A percentile compares a stretch with the other conserved stretches of the same genome.
phyloP scores from a whole-genome alignment of 352 stramenopile species.

The Phytopythium litorale region DNA sequence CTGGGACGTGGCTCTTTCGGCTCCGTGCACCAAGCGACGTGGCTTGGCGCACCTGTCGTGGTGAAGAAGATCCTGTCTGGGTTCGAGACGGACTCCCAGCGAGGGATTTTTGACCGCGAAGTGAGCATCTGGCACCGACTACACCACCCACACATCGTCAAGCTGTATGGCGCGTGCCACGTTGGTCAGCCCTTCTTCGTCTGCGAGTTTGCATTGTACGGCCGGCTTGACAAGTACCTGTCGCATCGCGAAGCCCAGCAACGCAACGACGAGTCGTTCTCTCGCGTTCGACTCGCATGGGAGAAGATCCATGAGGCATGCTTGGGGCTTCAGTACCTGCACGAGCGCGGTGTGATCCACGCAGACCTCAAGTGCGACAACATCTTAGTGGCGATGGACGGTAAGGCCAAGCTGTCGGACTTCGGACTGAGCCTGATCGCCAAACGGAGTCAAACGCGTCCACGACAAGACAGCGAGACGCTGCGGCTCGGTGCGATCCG shows the following conservation, averaged over 20 bases:
- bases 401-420: slow-evolving; percentile 17
- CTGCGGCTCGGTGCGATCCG: slow-evolving; percentile 8
- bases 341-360: slow-evolving; percentile 16
- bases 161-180: slow-evolving; percentile 12
- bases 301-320: slow-evolving; percentile 18
- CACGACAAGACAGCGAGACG: not conserved
- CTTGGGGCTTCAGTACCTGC: slow-evolving; percentile 17
- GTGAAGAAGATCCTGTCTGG: slow-evolving; percentile 9
- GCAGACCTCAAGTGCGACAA: slow-evolving; percentile 29
- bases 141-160: slow-evolving; percentile 12
- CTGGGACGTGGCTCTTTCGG: slow-evolving; percentile 5
- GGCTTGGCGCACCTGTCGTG: slow-evolving; percentile 8
- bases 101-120: slow-evolving; percentile 17
- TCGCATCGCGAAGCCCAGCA: not conserved
- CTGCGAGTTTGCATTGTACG: slow-evolving; percentile 4
- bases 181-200: slow-evolving; percentile 28
- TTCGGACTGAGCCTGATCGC: slow-evolving; percentile 21
- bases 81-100: not conserved
- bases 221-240: slow-evolving; percentile 18
- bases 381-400: slow-evolving; percentile 14
- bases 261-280: not conserved
- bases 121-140: slow-evolving; percentile 25
- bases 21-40: slow-evolving; percentile 5
- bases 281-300: slow-evolving; percentile 8
- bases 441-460: not conserved